phyloP scores from a whole-genome alignment of 2,329 filamentous ascomycete genomes.

The Grosmannia huntii region DNA sequence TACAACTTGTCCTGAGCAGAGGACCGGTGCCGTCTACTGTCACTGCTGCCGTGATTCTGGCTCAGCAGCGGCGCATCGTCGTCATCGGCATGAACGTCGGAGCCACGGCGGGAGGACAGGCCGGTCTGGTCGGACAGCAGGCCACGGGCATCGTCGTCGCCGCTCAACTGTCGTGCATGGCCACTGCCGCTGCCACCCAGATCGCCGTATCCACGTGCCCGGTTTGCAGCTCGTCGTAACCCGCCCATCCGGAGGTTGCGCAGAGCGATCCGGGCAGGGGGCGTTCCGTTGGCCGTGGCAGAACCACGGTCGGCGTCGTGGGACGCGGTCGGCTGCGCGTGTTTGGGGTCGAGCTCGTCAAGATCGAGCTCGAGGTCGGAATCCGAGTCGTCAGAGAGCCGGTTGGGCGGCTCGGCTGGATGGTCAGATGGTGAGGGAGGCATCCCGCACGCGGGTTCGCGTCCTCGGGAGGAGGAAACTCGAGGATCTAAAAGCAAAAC shows the following conservation, averaged over 20 bases:
- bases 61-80: slow-evolving; percentile 67
- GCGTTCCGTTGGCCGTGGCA: slow-evolving; percentile 17
- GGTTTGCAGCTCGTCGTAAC: slow-evolving; percentile 42
- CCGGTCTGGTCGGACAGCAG: slow-evolving; percentile 24
- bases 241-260: slow-evolving; percentile 57
- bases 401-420: slow-evolving; percentile 24
- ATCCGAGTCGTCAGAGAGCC: slow-evolving; percentile 56
- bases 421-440: neutral
- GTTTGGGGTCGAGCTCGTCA: slow-evolving; percentile 61
- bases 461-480: neutral
- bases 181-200: slow-evolving; percentile 39
- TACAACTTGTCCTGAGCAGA: slow-evolving; percentile 28
- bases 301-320: slow-evolving; percentile 17
- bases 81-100: slow-evolving; percentile 46
- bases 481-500: neutral
- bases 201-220: slow-evolving; percentile 45
- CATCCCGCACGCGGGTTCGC: neutral
- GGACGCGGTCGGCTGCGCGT: slow-evolving; percentile 14
- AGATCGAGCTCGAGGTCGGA: slow-evolving; percentile 68
- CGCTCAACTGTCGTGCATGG: slow-evolving; percentile 19
- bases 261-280: slow-evolving; percentile 53
- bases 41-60: slow-evolving; percentile 17
- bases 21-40: slow-evolving; percentile 22
- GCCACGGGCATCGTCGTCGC: slow-evolving; percentile 38
- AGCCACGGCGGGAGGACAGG: slow-evolving; percentile 37